Evolutionary conservation across 2,329 filamentous ascomycete genomes (phyloP).

Genomic region (Neonectria ditissima): DNA sequence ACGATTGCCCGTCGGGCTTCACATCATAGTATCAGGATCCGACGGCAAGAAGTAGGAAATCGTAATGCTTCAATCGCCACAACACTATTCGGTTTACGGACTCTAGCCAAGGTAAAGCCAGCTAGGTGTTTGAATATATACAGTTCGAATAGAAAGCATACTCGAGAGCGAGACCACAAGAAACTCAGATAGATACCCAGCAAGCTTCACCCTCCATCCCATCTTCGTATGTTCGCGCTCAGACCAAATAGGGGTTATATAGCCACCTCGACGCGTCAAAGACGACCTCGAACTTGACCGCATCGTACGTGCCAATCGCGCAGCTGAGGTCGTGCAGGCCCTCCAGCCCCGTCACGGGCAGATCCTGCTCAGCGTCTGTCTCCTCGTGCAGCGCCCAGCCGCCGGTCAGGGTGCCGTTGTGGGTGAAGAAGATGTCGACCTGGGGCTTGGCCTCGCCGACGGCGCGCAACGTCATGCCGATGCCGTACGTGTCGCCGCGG

Average conservation of each 20-base stretch:
- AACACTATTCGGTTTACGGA: no score
- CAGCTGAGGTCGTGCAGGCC: constrained; percentile 78
- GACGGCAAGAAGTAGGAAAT: not conserved
- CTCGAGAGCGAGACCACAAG: not conserved
- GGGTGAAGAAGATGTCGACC: constrained; percentile 72
- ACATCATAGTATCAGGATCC: not conserved
- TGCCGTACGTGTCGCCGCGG: constrained; percentile 74
- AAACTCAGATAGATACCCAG: not conserved
- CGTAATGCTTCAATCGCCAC: not conserved
- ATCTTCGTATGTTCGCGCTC: not conserved
- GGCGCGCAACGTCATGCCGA: constrained; percentile 74
- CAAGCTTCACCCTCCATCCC: not conserved
- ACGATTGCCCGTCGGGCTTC: no score
- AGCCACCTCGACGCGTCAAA: constrained; percentile 71
- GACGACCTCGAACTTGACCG: constrained; percentile 75
- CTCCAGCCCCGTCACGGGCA: constrained; percentile 74
- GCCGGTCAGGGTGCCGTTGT: constrained; percentile 69
- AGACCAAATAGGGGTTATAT: constrained; percentile 53
- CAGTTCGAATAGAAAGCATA: not conserved
- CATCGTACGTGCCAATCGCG: constrained; percentile 77
- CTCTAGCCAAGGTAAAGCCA: not conserved
- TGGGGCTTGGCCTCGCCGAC: constrained; percentile 45
- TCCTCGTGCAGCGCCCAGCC: constrained; percentile 83
- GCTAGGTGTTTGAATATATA: not conserved
- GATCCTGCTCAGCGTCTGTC: constrained; percentile 71